Evolutionary conservation across 257 asterid species (phyloP).

Genomic region (Scutellaria barbata): DNA sequence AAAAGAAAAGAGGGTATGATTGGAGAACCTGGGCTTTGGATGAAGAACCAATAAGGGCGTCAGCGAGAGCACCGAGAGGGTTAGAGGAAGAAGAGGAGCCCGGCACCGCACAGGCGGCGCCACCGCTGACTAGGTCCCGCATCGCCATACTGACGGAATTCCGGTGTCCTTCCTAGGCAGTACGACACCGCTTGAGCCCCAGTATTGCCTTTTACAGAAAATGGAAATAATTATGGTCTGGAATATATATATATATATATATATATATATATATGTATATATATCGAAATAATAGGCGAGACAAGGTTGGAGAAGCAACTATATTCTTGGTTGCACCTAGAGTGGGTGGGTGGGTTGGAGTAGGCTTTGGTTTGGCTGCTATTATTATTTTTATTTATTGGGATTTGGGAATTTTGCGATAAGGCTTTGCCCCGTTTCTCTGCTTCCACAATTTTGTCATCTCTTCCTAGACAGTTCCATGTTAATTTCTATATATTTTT

Average conservation of each 20-base stretch:
- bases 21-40: conserved; percentile 81
- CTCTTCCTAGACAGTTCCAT: too few relatives aligned
- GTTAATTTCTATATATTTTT: too few relatives aligned
- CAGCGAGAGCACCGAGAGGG: conserved; percentile 92
- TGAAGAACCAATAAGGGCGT: conserved; percentile 89
- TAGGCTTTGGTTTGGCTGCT: too few relatives aligned
- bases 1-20: not conserved
- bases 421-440: too few relatives aligned
- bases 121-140: conserved; percentile 91
- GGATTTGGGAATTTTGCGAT: too few relatives aligned
- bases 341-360: too few relatives aligned
- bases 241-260: too few relatives aligned
- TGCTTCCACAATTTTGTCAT: too few relatives aligned
- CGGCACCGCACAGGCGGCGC: conserved; percentile 85
- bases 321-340: too few relatives aligned
- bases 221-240: not conserved
- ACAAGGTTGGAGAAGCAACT: too few relatives aligned
- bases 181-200: conserved; percentile 12
- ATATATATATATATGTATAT: too few relatives aligned
- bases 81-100: conserved; percentile 89
- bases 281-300: not conserved
- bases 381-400: not conserved
- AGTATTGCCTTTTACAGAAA: not conserved
- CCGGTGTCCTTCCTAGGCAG: conserved; percentile 26
- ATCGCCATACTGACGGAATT: conserved; percentile 62